phyloP scores from a whole-genome alignment of 129 eudicot species.

The Chrysanthemum lavandulifolium region DNA sequence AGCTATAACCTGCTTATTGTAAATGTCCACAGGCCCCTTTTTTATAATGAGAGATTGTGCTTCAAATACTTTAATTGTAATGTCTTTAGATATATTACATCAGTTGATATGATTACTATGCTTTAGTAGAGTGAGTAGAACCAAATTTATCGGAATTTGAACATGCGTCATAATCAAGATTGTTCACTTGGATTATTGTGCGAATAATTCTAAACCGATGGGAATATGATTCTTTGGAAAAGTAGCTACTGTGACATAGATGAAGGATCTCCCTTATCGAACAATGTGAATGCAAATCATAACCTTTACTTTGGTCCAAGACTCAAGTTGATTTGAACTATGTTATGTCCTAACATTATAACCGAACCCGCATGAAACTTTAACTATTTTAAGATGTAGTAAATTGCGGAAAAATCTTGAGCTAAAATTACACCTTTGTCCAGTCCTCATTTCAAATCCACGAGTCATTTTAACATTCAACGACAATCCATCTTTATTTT shows the following conservation, averaged over 20 bases:
- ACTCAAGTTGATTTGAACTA: background rate
- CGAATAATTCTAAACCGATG: constrained; percentile 87
- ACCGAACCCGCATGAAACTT: background rate
- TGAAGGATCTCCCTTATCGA: constrained; percentile 86
- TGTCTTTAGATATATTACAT: background rate
- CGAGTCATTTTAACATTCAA: no score
- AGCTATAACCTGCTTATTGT: no score
- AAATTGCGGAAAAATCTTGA: background rate
- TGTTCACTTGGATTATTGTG: background rate
- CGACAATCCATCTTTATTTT: no score
- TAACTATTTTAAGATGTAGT: background rate
- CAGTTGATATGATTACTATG: background rate
- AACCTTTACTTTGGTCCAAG: background rate
- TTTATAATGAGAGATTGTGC: background rate
- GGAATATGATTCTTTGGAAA: constrained; percentile 73
- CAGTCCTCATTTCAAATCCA: background rate
- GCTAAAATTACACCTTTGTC: background rate
- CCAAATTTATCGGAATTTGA: no score
- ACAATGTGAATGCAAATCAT: constrained; percentile 45
- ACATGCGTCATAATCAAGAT: background rate
- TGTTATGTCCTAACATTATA: background rate
- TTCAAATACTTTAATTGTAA: no score
- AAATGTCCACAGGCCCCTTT: background rate
- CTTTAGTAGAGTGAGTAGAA: no score
- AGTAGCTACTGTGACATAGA: constrained; percentile 75